Evolutionary conservation across 768 basidiomycete genomes (phyloP), one percentile per base, ranked within the genome.

Genomic region (Phylloporus sp.): DNA sequence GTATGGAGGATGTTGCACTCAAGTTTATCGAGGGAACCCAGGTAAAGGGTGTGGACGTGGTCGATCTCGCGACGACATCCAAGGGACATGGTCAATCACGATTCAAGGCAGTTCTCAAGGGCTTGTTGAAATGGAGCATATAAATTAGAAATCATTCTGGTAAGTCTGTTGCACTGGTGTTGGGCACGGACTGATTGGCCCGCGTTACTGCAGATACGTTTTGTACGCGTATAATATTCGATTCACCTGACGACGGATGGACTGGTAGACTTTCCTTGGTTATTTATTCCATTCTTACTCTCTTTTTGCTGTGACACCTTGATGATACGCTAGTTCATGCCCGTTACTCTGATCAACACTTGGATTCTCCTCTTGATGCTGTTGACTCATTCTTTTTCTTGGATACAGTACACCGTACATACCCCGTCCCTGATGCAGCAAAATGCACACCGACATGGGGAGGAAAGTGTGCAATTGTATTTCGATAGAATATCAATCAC

Each of bases 71-170:
- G 7, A 28, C 42, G 13, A 56, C 51, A 24, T 18, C 16, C 11
- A 52, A 45, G 39, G 27, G 47, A n/a, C n/a, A n/a, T 0, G 28
- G 55, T 4, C 46, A 49, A 27, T 64, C 63, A 0, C 53, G 35
- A 5, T 47, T 63, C 50, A 66, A 54, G 49, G 13, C 53, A 13
- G 26, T 52, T 27, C 40, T 64, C 24, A 60, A 50, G 31, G 56
- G 63, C 2, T n/a, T 62, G 32, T 42, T 65, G 46, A 59, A 28
- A 28, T 51, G 62, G 56, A 31, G 22, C 7, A 24, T 13, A 6
- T 62, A 35, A 51, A 18, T 4, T 9, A n/a, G 28, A 41, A 27
- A 13, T 20, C 6, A 8, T 27, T 41, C 38, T 48, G 23, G 54
- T 63, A 10, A 18, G 56, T 23, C 11, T n/a, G 36, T 34, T 3